Percentiles rank a stretch among this genome's conserved stretches.
Conservation (phyloP, 345 rosid species). For the Bruguiera parviflora region DNA sequence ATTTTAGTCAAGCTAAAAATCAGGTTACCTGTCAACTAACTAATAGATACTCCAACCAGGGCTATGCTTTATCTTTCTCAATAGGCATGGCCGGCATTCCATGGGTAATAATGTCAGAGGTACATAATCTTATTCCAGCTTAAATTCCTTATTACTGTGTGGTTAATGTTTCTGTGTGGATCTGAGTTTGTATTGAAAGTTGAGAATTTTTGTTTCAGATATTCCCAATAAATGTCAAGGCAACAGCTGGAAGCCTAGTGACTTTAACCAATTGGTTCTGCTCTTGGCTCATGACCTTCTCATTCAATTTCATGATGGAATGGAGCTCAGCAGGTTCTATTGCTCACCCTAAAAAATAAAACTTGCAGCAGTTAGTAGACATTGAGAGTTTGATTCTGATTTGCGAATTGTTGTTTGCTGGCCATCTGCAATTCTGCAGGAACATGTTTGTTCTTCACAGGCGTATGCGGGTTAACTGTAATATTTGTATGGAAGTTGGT, state of each 20-base stretch:
- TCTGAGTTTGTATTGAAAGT: neutral
- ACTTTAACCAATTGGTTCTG: conserved; percentile 44
- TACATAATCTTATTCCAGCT: conserved; percentile 7
- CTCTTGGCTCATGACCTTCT: conserved; percentile 47
- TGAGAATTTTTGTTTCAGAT: conserved; percentile 33
- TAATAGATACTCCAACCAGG: conserved; percentile 23
- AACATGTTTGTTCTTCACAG: neutral
- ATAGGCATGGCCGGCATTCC: conserved; percentile 54
- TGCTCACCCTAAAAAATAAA: too few relatives aligned
- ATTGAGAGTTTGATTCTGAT: too few relatives aligned
- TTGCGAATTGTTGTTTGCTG: too few relatives aligned
- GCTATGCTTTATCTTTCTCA: conserved; percentile 23
- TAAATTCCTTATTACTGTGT: neutral
- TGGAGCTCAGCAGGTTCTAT: conserved; percentile 51
- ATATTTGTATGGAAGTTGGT: conserved; percentile 58
- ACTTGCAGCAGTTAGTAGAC: too few relatives aligned
- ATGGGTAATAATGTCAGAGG: conserved; percentile 73
- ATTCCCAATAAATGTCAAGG: conserved; percentile 75
- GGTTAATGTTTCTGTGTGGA: neutral
- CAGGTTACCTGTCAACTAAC: neutral
- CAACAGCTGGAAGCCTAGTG: conserved; percentile 54
- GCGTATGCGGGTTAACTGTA: neutral
- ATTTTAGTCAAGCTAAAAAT: neutral
- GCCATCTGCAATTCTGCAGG: too few relatives aligned
- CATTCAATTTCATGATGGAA: conserved; percentile 40